phyloP scores from a whole-genome alignment of 257 asterid species.

The Gentiana straminea region DNA sequence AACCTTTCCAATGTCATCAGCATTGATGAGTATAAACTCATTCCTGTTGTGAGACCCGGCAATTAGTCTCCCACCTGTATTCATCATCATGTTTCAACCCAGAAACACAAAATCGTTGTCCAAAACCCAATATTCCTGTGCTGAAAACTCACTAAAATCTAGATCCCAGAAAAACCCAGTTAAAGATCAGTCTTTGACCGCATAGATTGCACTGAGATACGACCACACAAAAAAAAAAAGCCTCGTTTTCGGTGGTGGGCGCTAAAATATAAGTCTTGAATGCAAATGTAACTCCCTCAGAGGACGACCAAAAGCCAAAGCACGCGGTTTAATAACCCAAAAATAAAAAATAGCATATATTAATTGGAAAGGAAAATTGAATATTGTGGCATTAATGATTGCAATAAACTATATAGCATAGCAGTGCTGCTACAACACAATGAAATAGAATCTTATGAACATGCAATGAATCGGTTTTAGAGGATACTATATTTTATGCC shows the following conservation, averaged over 20 bases:
- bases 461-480: conserved; percentile 2
- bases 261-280: conserved; percentile 30
- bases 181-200: too few relatives aligned
- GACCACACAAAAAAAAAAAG: conserved; percentile 8
- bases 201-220: too few relatives aligned
- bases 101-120: conserved; percentile 20
- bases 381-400: conserved; percentile 5
- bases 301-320: conserved; percentile 18
- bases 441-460: conserved; percentile 18
- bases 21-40: conserved; percentile 66
- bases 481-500: too few relatives aligned
- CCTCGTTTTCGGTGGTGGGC: conserved; percentile 11
- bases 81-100: conserved; percentile 42
- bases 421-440: conserved; percentile 4
- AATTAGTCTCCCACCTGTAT: conserved; percentile 72
- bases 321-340: conserved; percentile 14
- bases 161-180: background rate
- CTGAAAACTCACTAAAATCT: conserved; percentile 13
- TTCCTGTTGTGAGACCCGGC: conserved; percentile 87
- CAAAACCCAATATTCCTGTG: conserved; percentile 23
- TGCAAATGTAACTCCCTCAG: conserved; percentile 31
- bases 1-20: conserved; percentile 78
- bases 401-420: conserved; percentile 5
- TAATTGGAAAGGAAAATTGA: conserved; percentile 14
- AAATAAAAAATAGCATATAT: background rate